Conservation (phyloP, 164 flowering plant genomes). For the Euptelea pleiosperma region DNA sequence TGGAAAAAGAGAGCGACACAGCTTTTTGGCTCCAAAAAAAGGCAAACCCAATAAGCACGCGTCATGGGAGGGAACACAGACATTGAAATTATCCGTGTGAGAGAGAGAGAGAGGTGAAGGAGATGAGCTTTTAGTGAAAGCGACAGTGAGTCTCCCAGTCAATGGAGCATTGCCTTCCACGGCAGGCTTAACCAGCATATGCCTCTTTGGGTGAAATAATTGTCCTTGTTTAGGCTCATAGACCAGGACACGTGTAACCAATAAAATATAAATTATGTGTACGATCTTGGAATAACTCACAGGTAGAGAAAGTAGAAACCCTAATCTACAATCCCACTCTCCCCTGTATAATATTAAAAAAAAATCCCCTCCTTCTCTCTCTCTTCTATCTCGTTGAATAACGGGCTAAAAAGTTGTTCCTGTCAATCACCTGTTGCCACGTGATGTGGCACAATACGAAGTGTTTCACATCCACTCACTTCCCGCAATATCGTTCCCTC, state of each 20-base stretch:
- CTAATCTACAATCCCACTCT: background rate
- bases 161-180: conserved; percentile 6
- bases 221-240: conserved; percentile 3
- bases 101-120: background rate
- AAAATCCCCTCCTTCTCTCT: background rate
- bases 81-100: too few species aligned
- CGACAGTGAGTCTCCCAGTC: conserved; percentile 11
- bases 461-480: conserved; percentile 5
- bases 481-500: conserved; percentile 18
- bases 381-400: background rate
- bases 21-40: conserved; percentile 5
- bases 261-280: background rate
- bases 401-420: conserved; percentile 23
- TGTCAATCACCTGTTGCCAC: conserved; percentile 32
- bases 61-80: conserved; percentile 8
- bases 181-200: conserved; percentile 9
- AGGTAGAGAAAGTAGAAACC: background rate
- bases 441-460: conserved; percentile 31
- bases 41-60: conserved; percentile 16
- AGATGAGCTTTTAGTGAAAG: conserved; percentile 6
- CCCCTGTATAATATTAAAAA: too few species aligned
- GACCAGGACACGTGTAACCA: background rate
- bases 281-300: too few species aligned
- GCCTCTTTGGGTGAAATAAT: conserved; percentile 14
- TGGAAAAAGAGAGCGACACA: background rate